phyloP scores from a whole-genome alignment of 345 rosid genomes.

The Populus euphratica region DNA sequence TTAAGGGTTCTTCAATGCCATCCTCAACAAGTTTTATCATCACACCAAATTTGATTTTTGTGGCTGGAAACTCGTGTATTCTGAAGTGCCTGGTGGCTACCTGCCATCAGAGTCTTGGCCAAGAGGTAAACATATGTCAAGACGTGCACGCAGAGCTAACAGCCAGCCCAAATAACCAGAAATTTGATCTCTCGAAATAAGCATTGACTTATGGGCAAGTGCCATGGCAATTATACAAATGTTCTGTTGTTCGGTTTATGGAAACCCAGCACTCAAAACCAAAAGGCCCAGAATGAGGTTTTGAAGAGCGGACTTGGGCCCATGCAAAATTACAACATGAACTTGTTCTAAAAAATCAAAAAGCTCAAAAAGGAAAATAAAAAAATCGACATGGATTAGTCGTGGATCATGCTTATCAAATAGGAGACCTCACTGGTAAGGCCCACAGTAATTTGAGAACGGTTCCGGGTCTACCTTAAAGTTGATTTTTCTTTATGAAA shows the following conservation, averaged over 20 bases:
- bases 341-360: not conserved
- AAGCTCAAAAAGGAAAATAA: not conserved
- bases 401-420: too few relatives aligned
- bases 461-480: not conserved
- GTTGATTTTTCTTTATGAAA: too few relatives aligned
- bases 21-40: too few relatives aligned
- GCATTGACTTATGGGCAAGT: not conserved
- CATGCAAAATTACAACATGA: not conserved
- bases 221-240: not conserved
- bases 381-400: too few relatives aligned
- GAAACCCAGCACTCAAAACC: not conserved
- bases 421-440: too few relatives aligned
- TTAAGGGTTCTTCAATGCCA: too few relatives aligned
- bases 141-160: not conserved
- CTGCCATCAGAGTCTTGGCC: not conserved
- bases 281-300: not conserved
- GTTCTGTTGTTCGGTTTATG: not conserved
- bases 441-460: too few relatives aligned
- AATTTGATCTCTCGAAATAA: not conserved
- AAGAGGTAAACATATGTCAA: not conserved
- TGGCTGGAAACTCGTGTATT: too few relatives aligned
- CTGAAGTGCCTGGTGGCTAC: too few relatives aligned
- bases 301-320: not conserved
- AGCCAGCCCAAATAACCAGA: not conserved
- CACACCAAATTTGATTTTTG: too few relatives aligned